These are phyloP conservation scores for Aspergillus avenaceus DNA, from an alignment of 495 filamentous ascomycete genomes.

Conservation along the genomic window DNA sequence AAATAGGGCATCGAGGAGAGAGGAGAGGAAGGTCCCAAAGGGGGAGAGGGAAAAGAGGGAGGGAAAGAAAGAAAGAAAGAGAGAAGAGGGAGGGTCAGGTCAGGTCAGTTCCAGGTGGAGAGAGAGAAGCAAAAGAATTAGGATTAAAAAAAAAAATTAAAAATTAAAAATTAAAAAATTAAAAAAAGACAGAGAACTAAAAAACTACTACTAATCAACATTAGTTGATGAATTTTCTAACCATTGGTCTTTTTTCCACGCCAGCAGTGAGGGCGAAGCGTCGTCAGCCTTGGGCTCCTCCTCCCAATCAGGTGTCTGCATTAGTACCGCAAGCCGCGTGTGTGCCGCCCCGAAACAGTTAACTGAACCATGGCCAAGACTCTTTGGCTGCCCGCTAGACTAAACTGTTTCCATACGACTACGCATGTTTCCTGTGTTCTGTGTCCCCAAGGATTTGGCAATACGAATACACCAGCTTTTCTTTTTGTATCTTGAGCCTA, in stretches of 20 bases:
- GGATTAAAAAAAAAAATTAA: neutral
- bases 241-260: slow-evolving; percentile 21
- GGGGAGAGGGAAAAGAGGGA: slow-evolving; percentile 13
- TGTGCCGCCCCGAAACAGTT: slow-evolving; percentile 33
- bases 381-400: slow-evolving; percentile 17
- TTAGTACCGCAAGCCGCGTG: slow-evolving; percentile 40
- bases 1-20: slow-evolving; percentile 6
- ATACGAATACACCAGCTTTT: neutral
- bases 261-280: slow-evolving; percentile 33
- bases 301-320: slow-evolving; percentile 41
- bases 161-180: neutral
- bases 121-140: neutral
- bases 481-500: too few relatives aligned
- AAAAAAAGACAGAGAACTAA: too few relatives aligned
- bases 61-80: slow-evolving; percentile 3
- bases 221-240: slow-evolving; percentile 7
- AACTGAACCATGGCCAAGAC: slow-evolving; percentile 26
- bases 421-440: too few relatives aligned
- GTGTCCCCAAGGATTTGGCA: neutral
- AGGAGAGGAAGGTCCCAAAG: slow-evolving; percentile 8
- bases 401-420: neutral
- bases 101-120: neutral
- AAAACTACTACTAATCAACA: neutral
- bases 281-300: slow-evolving; percentile 39
- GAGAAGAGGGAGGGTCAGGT: neutral